These are phyloP conservation scores for Cyphellophora europaea DNA, from an alignment of 2,329 filamentous ascomycete species.

Conservation along the genomic window DNA sequence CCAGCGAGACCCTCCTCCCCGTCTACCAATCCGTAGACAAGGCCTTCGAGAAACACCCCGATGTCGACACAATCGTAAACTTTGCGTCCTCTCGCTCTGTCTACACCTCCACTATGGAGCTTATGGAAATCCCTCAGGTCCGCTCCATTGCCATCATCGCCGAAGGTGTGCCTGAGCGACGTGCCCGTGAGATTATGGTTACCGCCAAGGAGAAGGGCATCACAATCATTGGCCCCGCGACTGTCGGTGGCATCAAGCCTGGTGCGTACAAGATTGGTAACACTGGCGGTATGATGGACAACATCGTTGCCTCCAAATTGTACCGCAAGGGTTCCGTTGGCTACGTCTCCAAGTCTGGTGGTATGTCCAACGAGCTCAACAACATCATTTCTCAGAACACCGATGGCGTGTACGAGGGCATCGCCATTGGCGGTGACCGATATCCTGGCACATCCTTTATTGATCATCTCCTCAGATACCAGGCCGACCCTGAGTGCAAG, in stretches of 20 bases:
- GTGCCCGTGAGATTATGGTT: conserved; percentile 95
- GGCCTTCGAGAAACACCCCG: conserved; percentile 90
- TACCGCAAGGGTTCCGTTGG: conserved; percentile 98
- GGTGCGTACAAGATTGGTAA: conserved; percentile 99
- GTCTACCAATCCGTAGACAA: conserved; percentile 94
- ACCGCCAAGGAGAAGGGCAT: conserved; percentile 97
- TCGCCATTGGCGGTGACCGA: conserved; percentile 97
- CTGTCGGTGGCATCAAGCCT: conserved; percentile 98
- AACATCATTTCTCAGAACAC: conserved; percentile 97
- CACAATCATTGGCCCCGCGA: conserved; percentile 97
- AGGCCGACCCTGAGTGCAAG: conserved; percentile 96
- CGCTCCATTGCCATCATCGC: conserved; percentile 99
- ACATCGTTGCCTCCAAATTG: conserved; percentile 99
- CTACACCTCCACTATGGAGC: conserved; percentile 96
- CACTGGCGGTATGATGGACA: conserved; percentile 99
- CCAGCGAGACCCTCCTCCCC: conserved; percentile 94
- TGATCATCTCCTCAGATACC: conserved; percentile 93
- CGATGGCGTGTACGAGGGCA: conserved; percentile 97
- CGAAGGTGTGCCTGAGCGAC: conserved; percentile 96
- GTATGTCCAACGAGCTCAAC: conserved; percentile 99
- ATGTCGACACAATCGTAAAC: conserved; percentile 98
- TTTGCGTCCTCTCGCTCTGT: conserved; percentile 98
- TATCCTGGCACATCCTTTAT: conserved; percentile 99
- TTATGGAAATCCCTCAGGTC: conserved; percentile 95
- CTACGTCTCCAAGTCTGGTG: conserved; percentile 99